Conservation (phyloP, 495 filamentous ascomycete species). For the Penicillium canariense region DNA sequence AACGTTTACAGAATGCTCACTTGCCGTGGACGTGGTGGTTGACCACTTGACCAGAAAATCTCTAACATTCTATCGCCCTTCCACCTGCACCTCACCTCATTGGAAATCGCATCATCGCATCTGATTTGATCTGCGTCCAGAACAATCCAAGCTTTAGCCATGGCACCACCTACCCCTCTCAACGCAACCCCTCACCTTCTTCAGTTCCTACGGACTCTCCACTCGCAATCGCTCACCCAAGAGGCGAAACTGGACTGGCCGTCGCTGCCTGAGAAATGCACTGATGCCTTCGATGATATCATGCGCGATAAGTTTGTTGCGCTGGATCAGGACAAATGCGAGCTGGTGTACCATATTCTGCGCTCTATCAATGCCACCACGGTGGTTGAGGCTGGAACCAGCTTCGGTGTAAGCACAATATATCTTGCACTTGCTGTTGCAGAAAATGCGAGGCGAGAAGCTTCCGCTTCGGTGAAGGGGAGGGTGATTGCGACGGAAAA, state of each 20-base stretch:
- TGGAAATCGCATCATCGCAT: background rate
- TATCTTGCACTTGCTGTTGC: constrained; percentile 56
- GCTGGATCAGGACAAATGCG: constrained; percentile 54
- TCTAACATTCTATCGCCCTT: background rate
- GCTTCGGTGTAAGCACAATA: constrained; percentile 59
- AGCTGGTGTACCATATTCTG: constrained; percentile 50
- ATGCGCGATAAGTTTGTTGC: constrained; percentile 56
- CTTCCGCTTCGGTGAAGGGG: constrained; percentile 18
- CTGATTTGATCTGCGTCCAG: background rate
- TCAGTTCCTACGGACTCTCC: constrained; percentile 24
- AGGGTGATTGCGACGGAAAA: constrained; percentile 59
- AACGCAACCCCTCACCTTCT: constrained; percentile 18
- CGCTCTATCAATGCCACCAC: constrained; percentile 44
- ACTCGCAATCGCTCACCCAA: constrained; percentile 30
- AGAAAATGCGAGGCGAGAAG: constrained; percentile 24
- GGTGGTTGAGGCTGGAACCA: constrained; percentile 57
- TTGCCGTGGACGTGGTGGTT: background rate
- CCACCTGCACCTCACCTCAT: background rate
- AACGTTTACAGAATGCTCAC: too few species aligned
- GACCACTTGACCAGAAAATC: background rate
- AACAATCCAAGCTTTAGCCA: constrained; percentile 1
- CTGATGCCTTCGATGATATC: constrained; percentile 27
- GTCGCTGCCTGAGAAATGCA: constrained; percentile 14
- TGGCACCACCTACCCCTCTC: constrained; percentile 19
- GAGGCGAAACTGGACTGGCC: constrained; percentile 25